Evolutionary conservation across 2,329 filamentous ascomycete species (phyloP), one percentile per base, ranked within the genome.

Genomic region (Ophiobolus disseminans): DNA sequence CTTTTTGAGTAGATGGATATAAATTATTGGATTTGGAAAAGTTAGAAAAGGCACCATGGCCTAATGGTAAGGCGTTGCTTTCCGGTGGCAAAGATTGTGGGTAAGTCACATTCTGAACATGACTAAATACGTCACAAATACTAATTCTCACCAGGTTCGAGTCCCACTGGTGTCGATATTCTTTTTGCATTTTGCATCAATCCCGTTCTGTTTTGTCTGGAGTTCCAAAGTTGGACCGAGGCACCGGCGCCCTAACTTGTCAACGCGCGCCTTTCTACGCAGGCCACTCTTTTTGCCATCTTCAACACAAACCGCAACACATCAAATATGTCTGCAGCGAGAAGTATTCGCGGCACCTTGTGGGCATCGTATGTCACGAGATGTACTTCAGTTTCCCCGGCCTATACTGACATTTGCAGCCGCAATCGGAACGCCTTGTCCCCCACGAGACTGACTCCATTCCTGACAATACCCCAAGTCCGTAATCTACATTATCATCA

Each of bases 1-100:
- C n/a, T n/a, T n/a, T n/a, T n/a, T n/a, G n/a, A n/a, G n/a, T n/a
- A n/a, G n/a, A n/a, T n/a, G n/a, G n/a, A n/a, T n/a, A n/a, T n/a
- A n/a, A n/a, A n/a, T n/a, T n/a, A n/a, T n/a, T n/a, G n/a, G n/a
- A n/a, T n/a, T n/a, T n/a, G n/a, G n/a, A n/a, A n/a, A n/a, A n/a
- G n/a, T n/a, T n/a, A n/a, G n/a, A n/a, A n/a, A n/a, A n/a, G 68
- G 68, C 68, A 68, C 63, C 67, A 65, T 74, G 72, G 72, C 72
- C 71, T 73, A 74, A 74, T 74, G 72, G 71, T 73, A 74, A 73
- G 70, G 71, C 69, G 71, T 73, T 73, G 69, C 72, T 74, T 74
- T 74, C 72, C 72, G 72, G 72, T 75, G 72, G 72, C 69, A 74
- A 73, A 74, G 72, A 75, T 71, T 75, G 68, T 61, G 70, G 64